These are phyloP conservation scores for Aspergillus costaricaensis DNA, from an alignment of 2,329 filamentous ascomycete genomes.

Conservation along the genomic window DNA sequence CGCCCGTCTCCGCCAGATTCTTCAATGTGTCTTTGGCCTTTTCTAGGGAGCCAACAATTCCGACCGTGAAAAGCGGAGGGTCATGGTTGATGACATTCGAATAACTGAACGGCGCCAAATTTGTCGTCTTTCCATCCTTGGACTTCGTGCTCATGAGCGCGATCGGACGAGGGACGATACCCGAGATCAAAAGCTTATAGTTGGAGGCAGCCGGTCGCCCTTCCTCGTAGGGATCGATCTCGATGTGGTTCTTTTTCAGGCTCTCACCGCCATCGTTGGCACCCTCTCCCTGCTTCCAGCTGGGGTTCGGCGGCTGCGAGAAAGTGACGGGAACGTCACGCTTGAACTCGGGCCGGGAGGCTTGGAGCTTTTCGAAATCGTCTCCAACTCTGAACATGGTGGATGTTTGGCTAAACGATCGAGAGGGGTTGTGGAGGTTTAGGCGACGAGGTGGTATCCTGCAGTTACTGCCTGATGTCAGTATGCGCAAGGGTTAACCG, in stretches of 20 bases:
- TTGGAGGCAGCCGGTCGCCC: slow-evolving; percentile 70
- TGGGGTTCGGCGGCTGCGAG: slow-evolving; percentile 44
- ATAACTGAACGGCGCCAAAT: slow-evolving; percentile 86
- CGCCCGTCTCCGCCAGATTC: slow-evolving; percentile 70
- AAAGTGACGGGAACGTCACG: slow-evolving; percentile 35
- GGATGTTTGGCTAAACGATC: slow-evolving; percentile 23
- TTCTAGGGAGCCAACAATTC: slow-evolving; percentile 59
- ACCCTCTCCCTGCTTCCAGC: slow-evolving; percentile 47
- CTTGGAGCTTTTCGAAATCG: slow-evolving; percentile 44
- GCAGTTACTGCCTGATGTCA: neutral
- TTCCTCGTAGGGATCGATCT: slow-evolving; percentile 77
- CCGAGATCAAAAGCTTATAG: slow-evolving; percentile 89
- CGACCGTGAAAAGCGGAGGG: slow-evolving; percentile 76
- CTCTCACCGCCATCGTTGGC: slow-evolving; percentile 49
- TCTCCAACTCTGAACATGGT: slow-evolving; percentile 28
- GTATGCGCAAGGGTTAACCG: neutral
- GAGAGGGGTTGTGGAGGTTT: neutral
- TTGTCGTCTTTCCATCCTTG: slow-evolving; percentile 65
- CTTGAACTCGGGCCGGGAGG: slow-evolving; percentile 46
- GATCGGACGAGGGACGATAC: slow-evolving; percentile 80
- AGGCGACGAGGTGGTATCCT: neutral
- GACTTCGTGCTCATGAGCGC: slow-evolving; percentile 62
- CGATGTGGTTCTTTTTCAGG: slow-evolving; percentile 63
- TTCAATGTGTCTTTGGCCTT: slow-evolving; percentile 75
- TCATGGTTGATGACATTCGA: slow-evolving; percentile 83